Conservation (phyloP, 176 grass and related monocot species). For the Oryza brachyantha region DNA sequence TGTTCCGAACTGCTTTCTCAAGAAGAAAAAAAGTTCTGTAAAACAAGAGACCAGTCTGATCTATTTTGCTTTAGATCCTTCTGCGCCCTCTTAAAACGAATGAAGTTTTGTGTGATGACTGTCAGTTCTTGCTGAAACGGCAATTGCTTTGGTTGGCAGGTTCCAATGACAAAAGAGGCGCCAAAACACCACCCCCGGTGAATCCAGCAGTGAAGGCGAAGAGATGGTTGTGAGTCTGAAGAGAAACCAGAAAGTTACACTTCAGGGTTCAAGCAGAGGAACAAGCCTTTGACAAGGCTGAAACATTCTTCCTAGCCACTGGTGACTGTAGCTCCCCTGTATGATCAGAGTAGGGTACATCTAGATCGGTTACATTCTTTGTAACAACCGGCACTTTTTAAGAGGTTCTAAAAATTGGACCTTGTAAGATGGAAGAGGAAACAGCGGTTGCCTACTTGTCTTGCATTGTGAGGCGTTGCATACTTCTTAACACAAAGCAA, state of each 20-base stretch:
- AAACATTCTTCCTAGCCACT: not conserved
- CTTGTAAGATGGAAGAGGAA: not conserved
- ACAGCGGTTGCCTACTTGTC: not conserved
- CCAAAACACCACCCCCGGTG: constrained; percentile 38
- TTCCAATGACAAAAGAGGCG: constrained; percentile 34
- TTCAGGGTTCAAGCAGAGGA: constrained; percentile 3
- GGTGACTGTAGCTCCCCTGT: not conserved
- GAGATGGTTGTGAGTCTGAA: constrained; percentile 46
- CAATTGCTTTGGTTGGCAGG: constrained; percentile 22
- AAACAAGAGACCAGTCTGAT: not conserved
- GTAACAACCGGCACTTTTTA: constrained; percentile 14
- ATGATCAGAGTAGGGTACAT: not conserved
- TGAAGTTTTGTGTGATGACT: not conserved
- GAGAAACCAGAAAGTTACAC: constrained; percentile 8
- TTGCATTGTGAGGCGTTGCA: not conserved
- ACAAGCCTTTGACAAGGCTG: not conserved
- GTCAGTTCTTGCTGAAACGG: constrained; percentile 19
- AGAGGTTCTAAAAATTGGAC: not conserved
- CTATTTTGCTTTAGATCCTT: not conserved
- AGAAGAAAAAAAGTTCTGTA: not conserved
- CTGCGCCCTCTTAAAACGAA: constrained; percentile 7
- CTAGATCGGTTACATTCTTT: constrained; percentile 38
- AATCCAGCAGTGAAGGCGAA: constrained; percentile 38
- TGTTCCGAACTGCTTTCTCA: not conserved
- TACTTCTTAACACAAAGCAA: not conserved